Conservation (phyloP, 2,329 filamentous ascomycete species). For the Neopestalotiopsis sp. region DNA sequence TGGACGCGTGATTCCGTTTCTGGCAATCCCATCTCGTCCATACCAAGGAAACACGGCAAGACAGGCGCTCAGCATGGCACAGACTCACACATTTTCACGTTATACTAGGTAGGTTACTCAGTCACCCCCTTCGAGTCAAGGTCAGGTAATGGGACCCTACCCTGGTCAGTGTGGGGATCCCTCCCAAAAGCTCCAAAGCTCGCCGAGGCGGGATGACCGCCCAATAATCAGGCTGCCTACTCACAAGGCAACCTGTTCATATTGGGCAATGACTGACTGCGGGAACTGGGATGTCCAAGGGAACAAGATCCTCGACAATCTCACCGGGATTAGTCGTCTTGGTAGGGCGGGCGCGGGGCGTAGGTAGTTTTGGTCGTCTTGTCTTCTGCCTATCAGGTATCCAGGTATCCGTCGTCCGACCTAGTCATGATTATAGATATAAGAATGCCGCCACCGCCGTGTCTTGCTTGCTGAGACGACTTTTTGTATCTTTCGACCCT, state of each 20-base stretch:
- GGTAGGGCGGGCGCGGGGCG: not conserved
- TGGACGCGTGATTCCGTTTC: constrained; percentile 19
- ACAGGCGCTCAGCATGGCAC: constrained; percentile 1
- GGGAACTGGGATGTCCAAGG: not conserved
- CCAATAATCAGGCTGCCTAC: constrained; percentile 18
- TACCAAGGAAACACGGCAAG: constrained; percentile 1
- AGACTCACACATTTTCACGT: constrained; percentile 4
- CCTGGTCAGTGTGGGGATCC: constrained; percentile 3
- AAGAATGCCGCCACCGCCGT: constrained; percentile 16
- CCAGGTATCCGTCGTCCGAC: no score
- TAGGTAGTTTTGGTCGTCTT: not conserved
- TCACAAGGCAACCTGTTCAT: constrained; percentile 19
- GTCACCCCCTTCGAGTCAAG: not conserved
- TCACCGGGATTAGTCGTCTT: constrained; percentile 4
- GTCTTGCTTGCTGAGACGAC: constrained; percentile 10
- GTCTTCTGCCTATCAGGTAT: constrained; percentile 17
- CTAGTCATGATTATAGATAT: constrained; percentile 14
- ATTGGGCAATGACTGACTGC: constrained; percentile 14
- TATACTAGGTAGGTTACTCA: constrained; percentile 1
- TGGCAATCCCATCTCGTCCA: not conserved
- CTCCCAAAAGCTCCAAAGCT: not conserved
- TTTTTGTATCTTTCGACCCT: constrained; percentile 9
- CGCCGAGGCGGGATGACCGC: constrained; percentile 19
- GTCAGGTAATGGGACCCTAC: not conserved
- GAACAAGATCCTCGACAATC: not conserved